These are phyloP conservation scores for Marchantia polymorpha DNA, from an alignment of 225 moss, liverwort and hornwort species.

Conservation along the genomic window DNA sequence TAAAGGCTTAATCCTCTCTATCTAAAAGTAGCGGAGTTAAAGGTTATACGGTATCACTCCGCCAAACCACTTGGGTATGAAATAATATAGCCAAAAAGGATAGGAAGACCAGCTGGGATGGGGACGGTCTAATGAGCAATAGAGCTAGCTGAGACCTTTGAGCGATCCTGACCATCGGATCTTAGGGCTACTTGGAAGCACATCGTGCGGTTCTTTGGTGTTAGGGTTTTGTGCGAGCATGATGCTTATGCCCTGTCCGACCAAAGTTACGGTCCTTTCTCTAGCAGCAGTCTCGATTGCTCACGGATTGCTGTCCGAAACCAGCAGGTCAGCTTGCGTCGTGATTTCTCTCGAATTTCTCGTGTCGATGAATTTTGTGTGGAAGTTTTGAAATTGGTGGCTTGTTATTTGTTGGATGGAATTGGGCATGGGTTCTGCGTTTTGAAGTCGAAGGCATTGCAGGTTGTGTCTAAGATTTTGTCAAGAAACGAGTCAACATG, in stretches of 20 bases:
- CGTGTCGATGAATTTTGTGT: background rate
- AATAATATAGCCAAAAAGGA: too few species aligned
- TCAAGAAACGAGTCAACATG: constrained; percentile 10
- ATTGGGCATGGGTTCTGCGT: too few species aligned
- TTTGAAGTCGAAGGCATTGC: background rate
- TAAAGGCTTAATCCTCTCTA: too few species aligned
- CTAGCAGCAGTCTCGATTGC: constrained; percentile 8
- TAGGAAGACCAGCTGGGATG: too few species aligned
- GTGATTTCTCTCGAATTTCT: background rate
- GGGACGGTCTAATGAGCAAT: too few species aligned
- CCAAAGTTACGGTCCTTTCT: background rate
- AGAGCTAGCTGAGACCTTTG: background rate
- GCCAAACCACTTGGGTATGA: too few species aligned
- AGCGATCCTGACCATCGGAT: background rate
- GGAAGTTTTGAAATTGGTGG: background rate
- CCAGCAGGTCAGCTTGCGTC: background rate
- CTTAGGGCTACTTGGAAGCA: background rate
- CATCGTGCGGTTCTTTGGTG: background rate
- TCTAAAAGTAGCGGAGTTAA: too few species aligned
- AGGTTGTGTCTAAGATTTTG: background rate
- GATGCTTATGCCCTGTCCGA: constrained; percentile 8
- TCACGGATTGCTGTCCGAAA: background rate
- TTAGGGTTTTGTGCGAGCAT: background rate
- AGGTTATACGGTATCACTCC: too few species aligned
- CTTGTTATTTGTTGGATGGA: background rate